These are phyloP conservation scores for Ceratocystis destructans DNA, from an alignment of 2,329 filamentous ascomycete species.

Conservation along the genomic window DNA sequence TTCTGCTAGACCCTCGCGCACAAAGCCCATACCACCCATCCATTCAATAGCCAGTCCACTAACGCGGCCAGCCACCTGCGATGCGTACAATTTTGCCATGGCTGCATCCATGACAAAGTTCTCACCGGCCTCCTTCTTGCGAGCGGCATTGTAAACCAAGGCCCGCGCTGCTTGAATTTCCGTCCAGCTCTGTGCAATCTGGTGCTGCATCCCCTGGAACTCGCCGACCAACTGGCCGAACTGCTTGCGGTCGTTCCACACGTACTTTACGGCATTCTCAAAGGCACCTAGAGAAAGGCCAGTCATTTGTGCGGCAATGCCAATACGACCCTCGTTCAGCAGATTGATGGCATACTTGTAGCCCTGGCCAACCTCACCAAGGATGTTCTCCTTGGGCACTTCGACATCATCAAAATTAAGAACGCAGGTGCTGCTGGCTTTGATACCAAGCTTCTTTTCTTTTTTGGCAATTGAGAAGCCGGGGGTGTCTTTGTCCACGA, in stretches of 20 bases:
- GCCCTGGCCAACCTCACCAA: slow-evolving; percentile 78
- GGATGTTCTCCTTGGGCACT: slow-evolving; percentile 72
- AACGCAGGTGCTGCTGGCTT: slow-evolving; percentile 89
- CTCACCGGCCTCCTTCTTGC: slow-evolving; percentile 95
- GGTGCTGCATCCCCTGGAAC: slow-evolving; percentile 99
- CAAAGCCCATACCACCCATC: slow-evolving; percentile 99
- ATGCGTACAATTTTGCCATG: slow-evolving; percentile 94
- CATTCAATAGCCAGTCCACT: slow-evolving; percentile 82
- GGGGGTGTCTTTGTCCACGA: slow-evolving; percentile 77
- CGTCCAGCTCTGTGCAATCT: slow-evolving; percentile 88
- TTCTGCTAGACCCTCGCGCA: slow-evolving; percentile 88
- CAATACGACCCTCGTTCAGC: slow-evolving; percentile 92
- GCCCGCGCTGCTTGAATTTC: slow-evolving; percentile 86
- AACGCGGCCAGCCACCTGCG: slow-evolving; percentile 80
- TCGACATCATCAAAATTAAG: slow-evolving; percentile 95
- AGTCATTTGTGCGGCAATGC: slow-evolving; percentile 98
- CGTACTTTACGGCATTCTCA: slow-evolving; percentile 88
- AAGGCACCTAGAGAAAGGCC: slow-evolving; percentile 87
- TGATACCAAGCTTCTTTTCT: slow-evolving; percentile 98
- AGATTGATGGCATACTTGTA: slow-evolving; percentile 97
- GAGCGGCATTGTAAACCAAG: slow-evolving; percentile 86
- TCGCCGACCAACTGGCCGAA: slow-evolving; percentile 87
- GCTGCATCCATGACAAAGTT: slow-evolving; percentile 91
- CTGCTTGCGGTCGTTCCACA: slow-evolving; percentile 97
- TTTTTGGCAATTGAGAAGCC: slow-evolving; percentile 97